These are phyloP conservation scores for Neurospora terricola DNA, from an alignment of 495 filamentous ascomycete genomes.

Conservation along the genomic window DNA sequence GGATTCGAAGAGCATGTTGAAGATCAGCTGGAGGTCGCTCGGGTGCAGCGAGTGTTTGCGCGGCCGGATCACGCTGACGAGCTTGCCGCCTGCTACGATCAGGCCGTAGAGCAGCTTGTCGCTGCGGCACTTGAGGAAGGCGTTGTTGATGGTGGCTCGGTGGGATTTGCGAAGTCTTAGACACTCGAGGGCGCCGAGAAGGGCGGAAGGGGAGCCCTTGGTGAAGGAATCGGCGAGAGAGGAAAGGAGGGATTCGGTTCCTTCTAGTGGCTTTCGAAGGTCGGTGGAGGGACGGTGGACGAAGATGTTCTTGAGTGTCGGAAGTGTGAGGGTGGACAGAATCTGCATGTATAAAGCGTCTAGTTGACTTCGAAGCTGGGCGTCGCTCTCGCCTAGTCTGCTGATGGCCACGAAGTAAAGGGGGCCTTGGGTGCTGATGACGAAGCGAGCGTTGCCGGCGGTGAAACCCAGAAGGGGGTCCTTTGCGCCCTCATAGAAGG, in stretches of 20 bases:
- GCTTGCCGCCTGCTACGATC: constrained; percentile 83
- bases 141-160: constrained; percentile 74
- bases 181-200: constrained; percentile 87
- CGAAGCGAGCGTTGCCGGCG: constrained; percentile 74
- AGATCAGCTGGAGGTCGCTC: constrained; percentile 89
- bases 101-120: constrained; percentile 82
- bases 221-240: constrained; percentile 92
- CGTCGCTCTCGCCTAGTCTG: constrained; percentile 78
- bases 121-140: constrained; percentile 65
- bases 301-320: constrained; percentile 81
- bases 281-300: constrained; percentile 84
- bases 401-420: constrained; percentile 92
- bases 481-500: constrained; percentile 76
- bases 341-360: constrained; percentile 98
- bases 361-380: constrained; percentile 76
- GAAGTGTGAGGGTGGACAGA: constrained; percentile 84
- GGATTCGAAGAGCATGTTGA: constrained; percentile 99
- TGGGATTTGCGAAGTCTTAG: constrained; percentile 79
- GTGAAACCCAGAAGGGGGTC: constrained; percentile 73
- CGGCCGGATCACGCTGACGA: constrained; percentile 89
- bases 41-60: constrained; percentile 94
- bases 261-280: constrained; percentile 82
- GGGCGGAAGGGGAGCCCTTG: constrained; percentile 75
- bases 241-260: constrained; percentile 84
- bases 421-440: constrained; percentile 70